Conservation (phyloP, 352 stramenopile genomes). For the Poterioochromonas sp. region DNA sequence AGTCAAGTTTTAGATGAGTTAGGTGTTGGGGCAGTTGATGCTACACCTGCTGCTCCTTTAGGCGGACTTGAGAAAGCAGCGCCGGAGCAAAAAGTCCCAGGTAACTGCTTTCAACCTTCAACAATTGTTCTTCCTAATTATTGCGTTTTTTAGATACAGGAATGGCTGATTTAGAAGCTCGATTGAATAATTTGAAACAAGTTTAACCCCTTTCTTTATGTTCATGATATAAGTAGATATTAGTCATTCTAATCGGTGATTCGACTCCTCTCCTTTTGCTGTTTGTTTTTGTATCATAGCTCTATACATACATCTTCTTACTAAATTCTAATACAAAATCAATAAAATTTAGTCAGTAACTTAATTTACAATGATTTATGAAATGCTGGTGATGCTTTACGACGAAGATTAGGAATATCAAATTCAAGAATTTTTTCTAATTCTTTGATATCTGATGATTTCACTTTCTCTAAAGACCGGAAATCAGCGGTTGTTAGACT, state of each 20-base stretch:
- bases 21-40: slow-evolving; percentile 77
- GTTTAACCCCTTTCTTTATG: neutral
- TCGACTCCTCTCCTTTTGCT: too few species aligned
- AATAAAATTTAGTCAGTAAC: too few species aligned
- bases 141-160: slow-evolving; percentile 52
- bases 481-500: slow-evolving; percentile 67
- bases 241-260: too few species aligned
- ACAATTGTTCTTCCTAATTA: slow-evolving; percentile 38
- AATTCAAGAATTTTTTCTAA: slow-evolving; percentile 74
- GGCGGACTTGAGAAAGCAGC: slow-evolving; percentile 51
- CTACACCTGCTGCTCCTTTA: slow-evolving; percentile 71
- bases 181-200: slow-evolving; percentile 79
- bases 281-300: too few species aligned
- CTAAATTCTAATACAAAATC: too few species aligned
- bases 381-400: slow-evolving; percentile 52
- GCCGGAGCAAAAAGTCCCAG: slow-evolving; percentile 39
- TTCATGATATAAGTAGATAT: too few species aligned
- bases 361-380: slow-evolving; percentile 4
- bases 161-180: slow-evolving; percentile 83
- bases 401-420: slow-evolving; percentile 73
- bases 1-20: slow-evolving; percentile 91
- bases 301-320: too few species aligned
- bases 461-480: slow-evolving; percentile 63
- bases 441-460: slow-evolving; percentile 60
- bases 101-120: slow-evolving; percentile 40